Evolutionary conservation across 768 basidiomycete species (phyloP), one percentile per base, ranked within the genome.

Genomic region (Boletus rubescentipes): DNA sequence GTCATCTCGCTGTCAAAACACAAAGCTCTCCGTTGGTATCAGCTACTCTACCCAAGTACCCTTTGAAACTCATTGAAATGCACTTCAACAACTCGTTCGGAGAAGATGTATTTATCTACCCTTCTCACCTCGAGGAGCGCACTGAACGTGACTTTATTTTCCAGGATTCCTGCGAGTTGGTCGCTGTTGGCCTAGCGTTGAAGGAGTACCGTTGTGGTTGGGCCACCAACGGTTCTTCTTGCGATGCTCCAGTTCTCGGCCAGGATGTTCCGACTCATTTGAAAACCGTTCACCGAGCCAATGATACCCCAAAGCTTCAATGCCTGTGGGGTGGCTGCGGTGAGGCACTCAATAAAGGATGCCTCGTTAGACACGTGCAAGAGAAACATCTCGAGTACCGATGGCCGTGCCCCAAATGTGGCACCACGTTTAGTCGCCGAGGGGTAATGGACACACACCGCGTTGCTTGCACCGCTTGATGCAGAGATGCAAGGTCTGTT

Each of bases 361-460:
- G 54, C 6, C 38, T 69, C 18, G 48, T 56, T 5, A 39, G 69
- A 1, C 67, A 69, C 21, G 49, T 71, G 3, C 52, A 65, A 36
- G 67, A 67, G 14, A 57, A 1, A 7, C 69, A 69, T 37, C 58
- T 71, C 6, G 48, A 23, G 15, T 59, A 53, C 34, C 39, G 38
- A 1, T 67, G 69, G 65, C 58, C 67, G 0, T 69, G 67, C 23
- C 54, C 62, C 1, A 57, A 9, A 3, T 69, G 67, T 14, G 9
- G 6, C 3, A 3, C 30, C 1, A 1, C 49, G 1, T 69, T 65
- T 49, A 71, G 55, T 1, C 69, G 67, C 5, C 42, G 56, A 32
- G 54, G 59, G 2, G 55, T 53, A 1, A 51, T 71, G 62, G 51
- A 59, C 0, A 0, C 21, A 1, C 68, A 70, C 18, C 58, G 57